A percentile compares a stretch with the other conserved stretches of the same genome.
Conservation (phyloP, 768 basidiomycete species). For the Tremella yokohamensis region DNA sequence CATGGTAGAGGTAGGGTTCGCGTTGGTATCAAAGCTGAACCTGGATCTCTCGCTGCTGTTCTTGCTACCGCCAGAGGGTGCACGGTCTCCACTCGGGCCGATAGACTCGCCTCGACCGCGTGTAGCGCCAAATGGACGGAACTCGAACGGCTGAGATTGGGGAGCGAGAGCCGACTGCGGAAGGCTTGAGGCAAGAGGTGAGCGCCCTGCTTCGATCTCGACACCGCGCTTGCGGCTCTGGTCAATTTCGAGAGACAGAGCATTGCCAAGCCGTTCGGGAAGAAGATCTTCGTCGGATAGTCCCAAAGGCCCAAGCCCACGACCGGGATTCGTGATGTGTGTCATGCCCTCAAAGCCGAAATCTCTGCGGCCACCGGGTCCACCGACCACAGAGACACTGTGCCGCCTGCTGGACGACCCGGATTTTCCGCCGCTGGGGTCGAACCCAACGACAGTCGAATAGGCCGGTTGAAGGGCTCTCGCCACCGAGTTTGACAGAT, state of each 20-base stretch:
- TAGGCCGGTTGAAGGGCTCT: constrained; percentile 20
- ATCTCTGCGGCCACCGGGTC: constrained; percentile 42
- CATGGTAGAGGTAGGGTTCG: not conserved
- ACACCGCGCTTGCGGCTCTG: constrained; percentile 19
- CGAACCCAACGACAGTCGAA: constrained; percentile 19
- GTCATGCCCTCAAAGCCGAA: constrained; percentile 40
- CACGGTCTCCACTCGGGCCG: constrained; percentile 11
- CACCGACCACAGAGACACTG: constrained; percentile 46
- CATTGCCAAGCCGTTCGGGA: constrained; percentile 32
- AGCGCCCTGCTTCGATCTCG: constrained; percentile 14
- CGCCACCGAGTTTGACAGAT: constrained; percentile 29
- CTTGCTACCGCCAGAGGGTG: constrained; percentile 21
- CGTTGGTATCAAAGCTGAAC: constrained; percentile 31
- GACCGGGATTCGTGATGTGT: constrained; percentile 22
- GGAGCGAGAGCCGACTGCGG: constrained; percentile 2
- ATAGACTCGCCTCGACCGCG: constrained; percentile 20
- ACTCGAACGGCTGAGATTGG: constrained; percentile 11
- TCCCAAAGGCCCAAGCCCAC: constrained; percentile 32
- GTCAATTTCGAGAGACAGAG: constrained; percentile 40
- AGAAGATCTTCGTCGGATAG: constrained; percentile 40
- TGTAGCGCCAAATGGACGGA: constrained; percentile 20
- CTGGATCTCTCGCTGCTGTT: constrained; percentile 21
- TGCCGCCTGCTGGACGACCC: constrained; percentile 45
- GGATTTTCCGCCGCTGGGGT: constrained; percentile 28
- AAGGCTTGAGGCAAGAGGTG: constrained; percentile 1